These are phyloP conservation scores for Copromyces sp. DNA, from an alignment of 495 filamentous ascomycete genomes.

Conservation along the genomic window DNA sequence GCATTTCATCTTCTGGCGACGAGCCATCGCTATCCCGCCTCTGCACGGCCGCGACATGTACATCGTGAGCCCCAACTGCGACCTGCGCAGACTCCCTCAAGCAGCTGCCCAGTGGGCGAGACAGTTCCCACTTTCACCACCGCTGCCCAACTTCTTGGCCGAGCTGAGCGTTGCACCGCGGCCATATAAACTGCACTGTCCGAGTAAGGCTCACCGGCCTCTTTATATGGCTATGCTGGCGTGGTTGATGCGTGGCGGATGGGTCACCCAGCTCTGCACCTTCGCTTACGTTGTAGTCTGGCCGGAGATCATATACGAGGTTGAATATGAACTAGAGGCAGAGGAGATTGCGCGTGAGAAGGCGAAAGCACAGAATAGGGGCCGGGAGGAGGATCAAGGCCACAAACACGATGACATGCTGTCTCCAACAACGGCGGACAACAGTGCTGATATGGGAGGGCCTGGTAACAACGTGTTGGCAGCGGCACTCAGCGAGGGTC, in stretches of 20 bases:
- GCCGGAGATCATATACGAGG: constrained; percentile 51
- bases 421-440: constrained; percentile 3
- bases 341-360: constrained; percentile 33
- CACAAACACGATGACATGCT: background rate
- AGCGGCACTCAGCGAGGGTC: constrained; percentile 12
- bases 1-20: constrained; percentile 91
- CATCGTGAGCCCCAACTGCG: constrained; percentile 84
- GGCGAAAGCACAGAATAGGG: constrained; percentile 8
- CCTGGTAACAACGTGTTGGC: constrained; percentile 1
- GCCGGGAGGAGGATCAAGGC: background rate
- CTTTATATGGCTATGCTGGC: constrained; percentile 83
- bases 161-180: constrained; percentile 65
- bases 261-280: constrained; percentile 83
- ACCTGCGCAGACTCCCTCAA: constrained; percentile 60
- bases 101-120: constrained; percentile 62
- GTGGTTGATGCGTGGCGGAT: constrained; percentile 84
- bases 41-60: constrained; percentile 87
- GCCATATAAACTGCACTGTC: constrained; percentile 70
- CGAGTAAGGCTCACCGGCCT: constrained; percentile 77
- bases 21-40: constrained; percentile 83
- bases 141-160: constrained; percentile 74
- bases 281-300: constrained; percentile 72
- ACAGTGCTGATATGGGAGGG: constrained; percentile 11
- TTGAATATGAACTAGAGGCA: constrained; percentile 45
- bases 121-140: constrained; percentile 69